Conservation (phyloP, 345 rosid genomes). For the rapeseed (Brassica napus) region Da-Ae NC_063446.1:65099001-65099500, state of each 20-base stretch:
- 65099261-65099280: too few species aligned
- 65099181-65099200: neutral
- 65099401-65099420: neutral
- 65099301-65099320: neutral
- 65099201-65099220: neutral
- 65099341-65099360: neutral
- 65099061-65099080: neutral
- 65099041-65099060: neutral
- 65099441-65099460: neutral
- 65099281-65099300: neutral
- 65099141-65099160: neutral
- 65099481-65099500: neutral
- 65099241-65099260: neutral
- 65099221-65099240: neutral
- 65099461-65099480: neutral
- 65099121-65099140: neutral
- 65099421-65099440: neutral
- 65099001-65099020: neutral
- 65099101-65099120: neutral
- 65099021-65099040: neutral
- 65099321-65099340: neutral
- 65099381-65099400: neutral
- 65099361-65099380: neutral
- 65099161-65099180: neutral
- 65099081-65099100: neutral